These are phyloP conservation scores for Omphalotus guepiniiformis DNA, from an alignment of 768 basidiomycete species.

Conservation along the genomic window DNA sequence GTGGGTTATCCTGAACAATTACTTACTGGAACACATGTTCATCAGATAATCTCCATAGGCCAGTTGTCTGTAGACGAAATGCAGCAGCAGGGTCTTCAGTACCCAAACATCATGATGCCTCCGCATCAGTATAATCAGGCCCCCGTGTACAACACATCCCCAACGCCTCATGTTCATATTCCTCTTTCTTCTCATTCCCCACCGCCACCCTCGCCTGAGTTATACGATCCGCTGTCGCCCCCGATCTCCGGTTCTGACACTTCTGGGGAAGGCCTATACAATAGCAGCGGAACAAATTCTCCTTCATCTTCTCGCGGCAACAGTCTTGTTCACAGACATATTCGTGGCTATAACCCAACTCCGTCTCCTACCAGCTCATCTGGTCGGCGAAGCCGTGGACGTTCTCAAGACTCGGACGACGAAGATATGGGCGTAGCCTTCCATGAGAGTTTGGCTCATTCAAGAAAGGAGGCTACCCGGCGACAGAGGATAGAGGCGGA, in stretches of 20 bases:
- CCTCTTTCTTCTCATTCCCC: slow-evolving; percentile 59
- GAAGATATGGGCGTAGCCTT: slow-evolving; percentile 71
- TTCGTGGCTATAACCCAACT: slow-evolving; percentile 73
- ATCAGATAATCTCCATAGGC: slow-evolving; percentile 64
- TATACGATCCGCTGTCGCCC: slow-evolving; percentile 82
- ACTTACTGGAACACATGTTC: slow-evolving; percentile 49
- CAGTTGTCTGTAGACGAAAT: slow-evolving; percentile 63
- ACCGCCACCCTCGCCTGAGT: slow-evolving; percentile 71
- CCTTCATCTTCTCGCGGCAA: slow-evolving; percentile 73
- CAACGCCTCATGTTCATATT: slow-evolving; percentile 67
- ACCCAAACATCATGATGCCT: slow-evolving; percentile 58
- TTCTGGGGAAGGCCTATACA: slow-evolving; percentile 78
- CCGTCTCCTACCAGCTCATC: slow-evolving; percentile 78
- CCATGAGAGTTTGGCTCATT: slow-evolving; percentile 69
- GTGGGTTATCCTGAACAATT: slow-evolving; percentile 48
- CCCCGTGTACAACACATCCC: slow-evolving; percentile 53
- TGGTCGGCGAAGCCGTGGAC: slow-evolving; percentile 59
- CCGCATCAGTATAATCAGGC: slow-evolving; percentile 55
- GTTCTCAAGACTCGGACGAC: slow-evolving; percentile 76
- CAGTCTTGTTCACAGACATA: slow-evolving; percentile 70
- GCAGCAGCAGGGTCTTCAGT: slow-evolving; percentile 46
- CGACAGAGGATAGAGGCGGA: slow-evolving; percentile 87
- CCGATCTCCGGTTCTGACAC: slow-evolving; percentile 88
- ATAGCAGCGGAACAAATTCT: slow-evolving; percentile 74
- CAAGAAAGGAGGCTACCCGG: slow-evolving; percentile 80